Evolutionary conservation across 805 yeast genomes (phyloP).

Genomic region (Clavispora santaluciae): DNA sequence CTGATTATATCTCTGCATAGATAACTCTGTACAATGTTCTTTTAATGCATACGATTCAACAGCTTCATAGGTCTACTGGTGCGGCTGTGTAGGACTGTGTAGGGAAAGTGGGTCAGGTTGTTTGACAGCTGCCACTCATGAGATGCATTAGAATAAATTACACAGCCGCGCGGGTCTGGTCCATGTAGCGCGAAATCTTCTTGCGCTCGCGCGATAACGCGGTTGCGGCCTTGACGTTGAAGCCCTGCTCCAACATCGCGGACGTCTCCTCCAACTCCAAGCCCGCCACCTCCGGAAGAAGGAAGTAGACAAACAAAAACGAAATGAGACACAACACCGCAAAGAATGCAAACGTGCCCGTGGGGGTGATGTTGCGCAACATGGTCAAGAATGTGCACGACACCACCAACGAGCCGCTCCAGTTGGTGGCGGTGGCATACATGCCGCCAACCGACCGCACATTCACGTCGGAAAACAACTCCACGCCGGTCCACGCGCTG

Average conservation of each 20-base stretch:
- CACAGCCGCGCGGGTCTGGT: neutral
- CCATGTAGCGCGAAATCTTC: constrained; percentile 11
- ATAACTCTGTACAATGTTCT: too few species aligned
- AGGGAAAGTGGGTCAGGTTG: too few species aligned
- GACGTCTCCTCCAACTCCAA: constrained; percentile 91
- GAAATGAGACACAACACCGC: constrained; percentile 77
- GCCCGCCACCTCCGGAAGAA: constrained; percentile 90
- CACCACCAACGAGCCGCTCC: constrained; percentile 91
- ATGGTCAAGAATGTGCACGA: constrained; percentile 91
- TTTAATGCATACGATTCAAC: too few species aligned
- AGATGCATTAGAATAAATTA: neutral
- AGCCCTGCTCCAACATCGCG: constrained; percentile 73
- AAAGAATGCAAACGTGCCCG: constrained; percentile 90
- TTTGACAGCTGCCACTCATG: too few species aligned
- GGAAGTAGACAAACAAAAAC: constrained; percentile 68
- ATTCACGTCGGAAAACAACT: constrained; percentile 80
- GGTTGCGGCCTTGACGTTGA: constrained; percentile 62
- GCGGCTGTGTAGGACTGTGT: too few species aligned
- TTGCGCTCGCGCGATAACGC: constrained; percentile 34
- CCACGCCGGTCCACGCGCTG: constrained; percentile 98
- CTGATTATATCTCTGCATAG: too few species aligned
- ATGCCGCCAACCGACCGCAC: constrained; percentile 93
- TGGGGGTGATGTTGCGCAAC: constrained; percentile 88
- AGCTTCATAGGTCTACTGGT: too few species aligned
- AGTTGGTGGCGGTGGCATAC: constrained; percentile 85